phyloP scores from a whole-genome alignment of 129 eudicot species.

The Dittrichia graveolens region DNA sequence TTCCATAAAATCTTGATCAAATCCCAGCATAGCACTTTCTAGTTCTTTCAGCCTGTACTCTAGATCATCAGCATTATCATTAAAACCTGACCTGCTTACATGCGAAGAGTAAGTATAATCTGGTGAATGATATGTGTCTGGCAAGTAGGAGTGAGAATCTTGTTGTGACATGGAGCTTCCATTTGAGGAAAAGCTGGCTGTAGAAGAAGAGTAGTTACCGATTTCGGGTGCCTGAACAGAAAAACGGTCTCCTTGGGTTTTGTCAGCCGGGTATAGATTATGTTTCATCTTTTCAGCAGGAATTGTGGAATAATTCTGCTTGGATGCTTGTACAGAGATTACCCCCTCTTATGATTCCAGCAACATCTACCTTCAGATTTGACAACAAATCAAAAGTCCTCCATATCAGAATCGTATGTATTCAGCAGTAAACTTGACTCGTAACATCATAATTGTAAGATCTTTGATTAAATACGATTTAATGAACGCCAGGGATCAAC shows the following conservation, averaged over 20 bases:
- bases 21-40: conserved; percentile 57
- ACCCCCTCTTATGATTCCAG: neutral
- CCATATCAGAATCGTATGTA: no score
- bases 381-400: no score
- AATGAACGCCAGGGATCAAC: no score
- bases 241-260: conserved; percentile 36
- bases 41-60: conserved; percentile 49
- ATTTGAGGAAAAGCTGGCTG: conserved; percentile 44
- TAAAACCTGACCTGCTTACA: conserved; percentile 22
- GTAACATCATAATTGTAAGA: no score
- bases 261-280: conserved; percentile 23
- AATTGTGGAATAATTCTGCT: no score
- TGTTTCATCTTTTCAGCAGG: conserved; percentile 27
- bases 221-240: conserved; percentile 34
- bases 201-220: conserved; percentile 43
- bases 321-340: no score
- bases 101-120: conserved; percentile 37
- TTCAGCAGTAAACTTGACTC: no score
- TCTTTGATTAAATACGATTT: no score
- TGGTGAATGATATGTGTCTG: conserved; percentile 37
- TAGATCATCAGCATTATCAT: conserved; percentile 35
- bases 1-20: conserved; percentile 35
- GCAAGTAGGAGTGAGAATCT: conserved; percentile 35
- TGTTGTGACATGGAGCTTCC: conserved; percentile 43
- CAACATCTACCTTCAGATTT: neutral